These are phyloP conservation scores for Exophiala phaeomuriformis DNA, from an alignment of 2,329 filamentous ascomycete genomes.

Conservation along the genomic window DNA sequence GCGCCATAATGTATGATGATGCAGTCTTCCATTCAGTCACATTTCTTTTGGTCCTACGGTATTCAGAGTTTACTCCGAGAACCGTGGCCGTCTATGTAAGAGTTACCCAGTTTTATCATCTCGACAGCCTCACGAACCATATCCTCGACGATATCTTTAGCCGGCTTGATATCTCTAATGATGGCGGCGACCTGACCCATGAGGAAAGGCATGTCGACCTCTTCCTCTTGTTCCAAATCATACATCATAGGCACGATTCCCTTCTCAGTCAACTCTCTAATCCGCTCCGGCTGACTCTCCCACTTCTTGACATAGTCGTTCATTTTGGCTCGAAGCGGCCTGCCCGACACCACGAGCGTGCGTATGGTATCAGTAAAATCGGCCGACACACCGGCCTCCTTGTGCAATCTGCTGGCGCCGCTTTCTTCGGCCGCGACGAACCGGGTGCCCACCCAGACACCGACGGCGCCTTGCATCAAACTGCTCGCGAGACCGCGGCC, in stretches of 20 bases:
- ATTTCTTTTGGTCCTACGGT: background rate
- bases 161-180: constrained; percentile 70
- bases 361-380: constrained; percentile 70
- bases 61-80: constrained; percentile 19
- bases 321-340: constrained; percentile 69
- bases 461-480: constrained; percentile 79
- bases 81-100: constrained; percentile 45
- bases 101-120: constrained; percentile 55
- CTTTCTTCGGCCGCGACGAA: constrained; percentile 82
- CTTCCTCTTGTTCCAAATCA: constrained; percentile 68
- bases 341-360: constrained; percentile 73
- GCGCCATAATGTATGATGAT: background rate
- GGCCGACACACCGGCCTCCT: constrained; percentile 73
- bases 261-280: constrained; percentile 64
- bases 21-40: background rate
- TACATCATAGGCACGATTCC: constrained; percentile 75
- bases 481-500: constrained; percentile 72
- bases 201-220: constrained; percentile 74
- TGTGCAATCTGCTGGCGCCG: constrained; percentile 72
- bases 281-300: constrained; percentile 68
- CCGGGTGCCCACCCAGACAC: constrained; percentile 89
- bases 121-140: constrained; percentile 74
- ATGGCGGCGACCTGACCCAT: constrained; percentile 90
- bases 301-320: constrained; percentile 79
- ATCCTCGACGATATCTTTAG: constrained; percentile 74